Conservation (phyloP, 2,329 filamentous ascomycete species). For the Fusarium verticillioides region DNA sequence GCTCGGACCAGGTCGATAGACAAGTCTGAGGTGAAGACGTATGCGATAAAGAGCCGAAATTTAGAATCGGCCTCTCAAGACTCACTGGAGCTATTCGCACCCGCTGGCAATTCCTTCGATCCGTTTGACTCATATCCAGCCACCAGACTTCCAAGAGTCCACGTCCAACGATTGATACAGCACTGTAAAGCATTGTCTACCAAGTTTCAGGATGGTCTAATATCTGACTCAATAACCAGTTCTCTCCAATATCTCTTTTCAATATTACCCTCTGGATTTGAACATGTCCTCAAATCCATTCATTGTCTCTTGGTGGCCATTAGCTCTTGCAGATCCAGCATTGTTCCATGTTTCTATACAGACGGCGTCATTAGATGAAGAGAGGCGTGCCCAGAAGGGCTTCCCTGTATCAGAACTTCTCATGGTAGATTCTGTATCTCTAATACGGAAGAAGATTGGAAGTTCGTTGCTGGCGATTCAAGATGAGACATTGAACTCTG, state of each 20-base stretch:
- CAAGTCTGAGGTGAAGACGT: background rate
- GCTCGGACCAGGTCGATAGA: background rate
- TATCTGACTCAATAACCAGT: conserved; percentile 57
- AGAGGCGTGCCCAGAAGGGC: conserved; percentile 61
- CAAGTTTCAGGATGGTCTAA: background rate
- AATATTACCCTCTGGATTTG: conserved; percentile 69
- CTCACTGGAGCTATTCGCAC: conserved; percentile 30
- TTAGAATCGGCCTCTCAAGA: background rate
- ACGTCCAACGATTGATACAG: conserved; percentile 66
- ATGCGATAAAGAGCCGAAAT: background rate
- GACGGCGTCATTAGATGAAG: conserved; percentile 67
- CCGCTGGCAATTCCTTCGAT: conserved; percentile 55
- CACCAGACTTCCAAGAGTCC: conserved; percentile 61
- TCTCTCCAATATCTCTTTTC: conserved; percentile 66
- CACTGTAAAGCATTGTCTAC: conserved; percentile 55
- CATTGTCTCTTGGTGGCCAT: conserved; percentile 69
- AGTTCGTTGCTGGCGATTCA: conserved; percentile 59
- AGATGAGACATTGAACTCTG: conserved; percentile 66
- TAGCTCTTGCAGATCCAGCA: conserved; percentile 65
- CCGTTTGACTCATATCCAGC: conserved; percentile 67
- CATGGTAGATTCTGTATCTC: conserved; percentile 66
- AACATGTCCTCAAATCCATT: conserved; percentile 66
- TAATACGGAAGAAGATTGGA: conserved; percentile 62
- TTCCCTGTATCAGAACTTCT: conserved; percentile 65
- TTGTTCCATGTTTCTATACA: conserved; percentile 69